Conservation (phyloP, 129 eudicot genomes). For the Ambrosia artemisiifolia region DNA sequence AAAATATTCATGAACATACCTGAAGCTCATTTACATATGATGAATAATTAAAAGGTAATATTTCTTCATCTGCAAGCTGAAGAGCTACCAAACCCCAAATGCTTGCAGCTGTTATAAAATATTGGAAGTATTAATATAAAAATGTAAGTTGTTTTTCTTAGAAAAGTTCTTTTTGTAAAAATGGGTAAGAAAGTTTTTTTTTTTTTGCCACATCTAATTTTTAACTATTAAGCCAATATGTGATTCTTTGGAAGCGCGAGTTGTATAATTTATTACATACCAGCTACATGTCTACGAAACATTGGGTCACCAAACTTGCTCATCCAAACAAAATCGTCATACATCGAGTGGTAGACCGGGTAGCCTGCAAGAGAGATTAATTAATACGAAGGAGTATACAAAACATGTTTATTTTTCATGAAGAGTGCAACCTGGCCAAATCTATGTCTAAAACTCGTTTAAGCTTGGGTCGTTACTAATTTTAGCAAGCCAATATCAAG, state of each 20-base stretch:
- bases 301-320: conserved; percentile 76
- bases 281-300: conserved; percentile 84
- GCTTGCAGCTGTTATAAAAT: conserved; percentile 61
- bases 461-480: too few species aligned
- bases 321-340: conserved; percentile 90
- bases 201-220: not conserved
- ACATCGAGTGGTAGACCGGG: conserved; percentile 93
- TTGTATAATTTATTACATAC: conserved; percentile 25
- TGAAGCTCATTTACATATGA: conserved; percentile 66
- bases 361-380: conserved; percentile 51
- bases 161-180: too few species aligned
- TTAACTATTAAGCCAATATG: not conserved
- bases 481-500: too few species aligned
- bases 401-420: not conserved
- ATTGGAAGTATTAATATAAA: not conserved
- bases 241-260: conserved; percentile 2
- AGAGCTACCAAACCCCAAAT: conserved; percentile 89
- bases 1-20: conserved; percentile 41
- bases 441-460: too few species aligned
- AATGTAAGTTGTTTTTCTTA: too few species aligned
- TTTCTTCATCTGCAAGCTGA: conserved; percentile 71
- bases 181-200: not conserved
- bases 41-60: conserved; percentile 67
- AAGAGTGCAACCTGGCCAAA: not conserved
- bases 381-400: not conserved